These are phyloP conservation scores for Pholiota conissans DNA, from an alignment of 768 basidiomycete genomes.

Conservation along the genomic window DNA sequence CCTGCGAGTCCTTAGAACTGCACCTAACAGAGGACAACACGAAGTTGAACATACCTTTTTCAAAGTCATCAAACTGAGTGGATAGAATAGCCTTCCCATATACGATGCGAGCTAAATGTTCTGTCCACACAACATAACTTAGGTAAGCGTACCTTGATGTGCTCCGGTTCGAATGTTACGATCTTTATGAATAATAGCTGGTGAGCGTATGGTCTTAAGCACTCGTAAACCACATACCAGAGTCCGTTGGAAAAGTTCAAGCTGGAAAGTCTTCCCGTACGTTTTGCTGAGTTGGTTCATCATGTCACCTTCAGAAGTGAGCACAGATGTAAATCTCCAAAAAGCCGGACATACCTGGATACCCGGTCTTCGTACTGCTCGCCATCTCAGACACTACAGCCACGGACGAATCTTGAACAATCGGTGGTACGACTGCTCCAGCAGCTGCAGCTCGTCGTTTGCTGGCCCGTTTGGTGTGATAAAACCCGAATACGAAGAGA, in stretches of 20 bases:
- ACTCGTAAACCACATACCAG: conserved; percentile 20
- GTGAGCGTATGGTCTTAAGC: background rate
- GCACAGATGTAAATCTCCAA: background rate
- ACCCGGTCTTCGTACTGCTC: conserved; percentile 24
- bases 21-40: background rate
- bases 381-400: conserved; percentile 10
- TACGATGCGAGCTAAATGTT: background rate
- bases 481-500: conserved; percentile 1
- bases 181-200: conserved; percentile 27
- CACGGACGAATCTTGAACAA: conserved; percentile 13
- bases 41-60: conserved; percentile 34
- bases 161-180: conserved; percentile 44
- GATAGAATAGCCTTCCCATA: conserved; percentile 40
- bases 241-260: conserved; percentile 28
- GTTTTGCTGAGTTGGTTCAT: conserved; percentile 22
- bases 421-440: conserved; percentile 17
- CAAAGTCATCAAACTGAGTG: conserved; percentile 47
- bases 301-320: conserved; percentile 24
- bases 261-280: conserved; percentile 33
- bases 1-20: conserved; percentile 14
- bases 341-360: conserved; percentile 35
- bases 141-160: conserved; percentile 37
- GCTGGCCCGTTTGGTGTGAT: conserved; percentile 9
- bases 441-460: conserved; percentile 13
- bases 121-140: background rate